Conservation (phyloP, 768 basidiomycete species). For the Lactifluus piperatus region DNA sequence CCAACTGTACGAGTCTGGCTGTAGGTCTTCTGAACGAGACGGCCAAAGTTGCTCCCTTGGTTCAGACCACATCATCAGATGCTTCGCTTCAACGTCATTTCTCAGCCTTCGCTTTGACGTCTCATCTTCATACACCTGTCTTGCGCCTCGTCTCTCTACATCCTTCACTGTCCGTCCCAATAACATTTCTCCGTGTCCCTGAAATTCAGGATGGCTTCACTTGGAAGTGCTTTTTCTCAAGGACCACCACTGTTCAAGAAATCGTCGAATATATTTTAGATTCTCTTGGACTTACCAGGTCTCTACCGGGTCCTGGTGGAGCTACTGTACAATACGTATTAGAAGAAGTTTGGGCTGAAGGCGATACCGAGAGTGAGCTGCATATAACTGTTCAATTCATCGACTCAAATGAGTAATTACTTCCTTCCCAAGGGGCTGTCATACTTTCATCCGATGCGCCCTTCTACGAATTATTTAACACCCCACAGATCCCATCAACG, state of each 20-base stretch:
- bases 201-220: slow-evolving; percentile 68
- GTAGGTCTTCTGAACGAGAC: slow-evolving; percentile 43
- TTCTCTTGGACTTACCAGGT: slow-evolving; percentile 63
- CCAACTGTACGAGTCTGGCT: slow-evolving; percentile 10
- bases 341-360: slow-evolving; percentile 56
- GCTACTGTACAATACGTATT: slow-evolving; percentile 64
- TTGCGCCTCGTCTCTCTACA: slow-evolving; percentile 69
- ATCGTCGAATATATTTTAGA: slow-evolving; percentile 43
- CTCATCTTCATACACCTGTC: slow-evolving; percentile 55
- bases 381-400: background rate
- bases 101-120: slow-evolving; percentile 60
- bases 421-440: slow-evolving; percentile 30
- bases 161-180: slow-evolving; percentile 41
- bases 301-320: slow-evolving; percentile 56
- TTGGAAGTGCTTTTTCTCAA: slow-evolving; percentile 59
- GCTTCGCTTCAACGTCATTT: slow-evolving; percentile 43
- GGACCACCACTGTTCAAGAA: slow-evolving; percentile 45
- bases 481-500: slow-evolving; percentile 34
- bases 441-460: slow-evolving; percentile 36
- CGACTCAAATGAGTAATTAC: background rate
- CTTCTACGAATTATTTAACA: slow-evolving; percentile 36
- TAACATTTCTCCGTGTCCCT: slow-evolving; percentile 60
- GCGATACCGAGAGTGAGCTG: slow-evolving; percentile 45
- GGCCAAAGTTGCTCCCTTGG: slow-evolving; percentile 42
- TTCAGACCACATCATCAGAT: slow-evolving; percentile 34